phyloP scores from a whole-genome alignment of 306 rosid species.

The Acmispon strigosus region DNA sequence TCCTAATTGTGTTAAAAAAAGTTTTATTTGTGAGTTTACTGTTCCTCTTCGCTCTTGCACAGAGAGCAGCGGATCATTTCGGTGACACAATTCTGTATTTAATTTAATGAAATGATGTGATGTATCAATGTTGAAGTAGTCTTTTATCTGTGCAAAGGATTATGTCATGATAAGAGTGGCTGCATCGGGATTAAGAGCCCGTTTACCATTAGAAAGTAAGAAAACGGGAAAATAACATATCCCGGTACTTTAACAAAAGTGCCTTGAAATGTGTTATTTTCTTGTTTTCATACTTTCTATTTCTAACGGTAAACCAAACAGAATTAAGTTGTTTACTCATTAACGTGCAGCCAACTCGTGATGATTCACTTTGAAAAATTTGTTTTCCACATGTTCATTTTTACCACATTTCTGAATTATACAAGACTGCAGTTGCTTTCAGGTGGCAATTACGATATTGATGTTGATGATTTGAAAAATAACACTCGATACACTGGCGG shows the following conservation, averaged over 20 bases:
- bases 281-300: no score
- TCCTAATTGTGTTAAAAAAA: constrained; percentile 4
- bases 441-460: constrained; percentile 93
- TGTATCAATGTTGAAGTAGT: background rate
- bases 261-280: no score
- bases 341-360: background rate
- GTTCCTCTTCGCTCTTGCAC: background rate
- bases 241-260: no score
- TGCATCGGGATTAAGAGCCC: background rate
- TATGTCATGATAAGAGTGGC: constrained; percentile 3
- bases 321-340: background rate
- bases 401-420: constrained; percentile 27
- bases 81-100: background rate
- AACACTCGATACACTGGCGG: constrained; percentile 94
- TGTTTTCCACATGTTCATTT: constrained; percentile 9
- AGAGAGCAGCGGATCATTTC: background rate
- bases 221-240: no score
- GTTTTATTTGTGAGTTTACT: constrained; percentile 10
- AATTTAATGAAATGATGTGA: background rate
- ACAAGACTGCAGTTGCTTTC: constrained; percentile 75
- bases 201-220: no score
- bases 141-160: constrained; percentile 3
- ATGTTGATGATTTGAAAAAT: constrained; percentile 73
- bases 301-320: no score
- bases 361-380: background rate